Percentiles rank a stretch among this genome's conserved stretches.
These are phyloP conservation scores for Trametes polyzona DNA, from an alignment of 1,284 basidiomycete genomes.

Conservation along the genomic window DNA sequence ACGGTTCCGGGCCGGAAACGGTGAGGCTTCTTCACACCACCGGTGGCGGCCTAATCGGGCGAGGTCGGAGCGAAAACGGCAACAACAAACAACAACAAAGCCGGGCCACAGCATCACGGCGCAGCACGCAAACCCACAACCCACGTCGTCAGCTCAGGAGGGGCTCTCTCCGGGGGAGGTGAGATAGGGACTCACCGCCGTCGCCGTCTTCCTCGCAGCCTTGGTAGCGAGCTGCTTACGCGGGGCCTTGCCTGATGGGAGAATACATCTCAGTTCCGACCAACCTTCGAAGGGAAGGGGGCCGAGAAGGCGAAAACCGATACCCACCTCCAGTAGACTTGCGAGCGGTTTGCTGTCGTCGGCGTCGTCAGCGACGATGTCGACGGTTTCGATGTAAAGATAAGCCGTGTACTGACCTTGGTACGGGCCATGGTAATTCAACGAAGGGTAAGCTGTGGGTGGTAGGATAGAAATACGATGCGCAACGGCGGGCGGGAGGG, in stretches of 20 bases:
- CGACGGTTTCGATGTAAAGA: conserved; percentile 26
- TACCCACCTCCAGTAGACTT: conserved; percentile 80
- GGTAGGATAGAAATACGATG: conserved; percentile 24
- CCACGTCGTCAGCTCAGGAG: conserved; percentile 27
- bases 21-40: conserved; percentile 98
- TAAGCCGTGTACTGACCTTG: conserved; percentile 53
- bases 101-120: conserved; percentile 14
- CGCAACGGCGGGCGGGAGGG: conserved; percentile 25
- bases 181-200: conserved; percentile 55
- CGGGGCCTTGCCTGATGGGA: conserved; percentile 71
- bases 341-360: conserved; percentile 75
- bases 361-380: conserved; percentile 36
- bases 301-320: neutral
- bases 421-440: conserved; percentile 67
- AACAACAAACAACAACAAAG: conserved; percentile 29
- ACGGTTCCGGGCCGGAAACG: conserved; percentile 98
- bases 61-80: conserved; percentile 36
- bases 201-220: conserved; percentile 81
- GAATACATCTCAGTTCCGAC: conserved; percentile 18
- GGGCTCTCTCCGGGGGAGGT: conserved; percentile 11
- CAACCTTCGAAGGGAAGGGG: conserved; percentile 25
- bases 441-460: conserved; percentile 34
- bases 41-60: conserved; percentile 79
- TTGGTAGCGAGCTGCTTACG: conserved; percentile 93
- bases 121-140: conserved; percentile 28